Evolutionary conservation across 257 asterid genomes (phyloP), one percentile per base, ranked within the genome.

Genomic region (Catharanthus roseus): DNA sequence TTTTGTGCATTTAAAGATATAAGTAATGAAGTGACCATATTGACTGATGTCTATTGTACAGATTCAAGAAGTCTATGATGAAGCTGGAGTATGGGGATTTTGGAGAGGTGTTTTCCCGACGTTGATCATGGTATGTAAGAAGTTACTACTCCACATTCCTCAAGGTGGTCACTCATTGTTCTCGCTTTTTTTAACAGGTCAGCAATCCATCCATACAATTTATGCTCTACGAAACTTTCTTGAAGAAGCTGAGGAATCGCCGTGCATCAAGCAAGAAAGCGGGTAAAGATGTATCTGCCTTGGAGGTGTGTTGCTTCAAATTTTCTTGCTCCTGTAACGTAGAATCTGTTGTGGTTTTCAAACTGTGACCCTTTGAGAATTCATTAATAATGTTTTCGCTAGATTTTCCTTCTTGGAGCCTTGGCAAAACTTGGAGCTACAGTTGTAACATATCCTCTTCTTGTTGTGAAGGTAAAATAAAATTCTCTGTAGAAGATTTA

Each of bases 351-450:
- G 26, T 28, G 16, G 50, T 16, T 4, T 65, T 33, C 11, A 56
- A 1, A 41, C 18, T 45, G 18, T 45, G 21, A 15, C 18, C n/a
- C 7, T 42, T 70, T 8, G 55, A 36, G 31, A 12, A 21, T 13
- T 18, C 34, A 29, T 54, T 6, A 33, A 62, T 68, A 26, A 54
- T 26, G 3, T 63, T 55, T 24, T 13, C 45, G 23, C 55, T 74
- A 95, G 99, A 84, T 91, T 82, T 95, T 95, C 79, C 78, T 95
- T 82, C 93, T 95, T 44, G 99, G 99, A 82, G 99, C 99, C 69
- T 69, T 91, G 85, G 99, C 99, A 68, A 95, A 95, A 87, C 96
- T 95, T 74, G 99, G 99, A 74, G 99, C 97, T 49, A 95, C 99
- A n/a, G 87, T 95, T 49, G 83, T 85, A 33, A 95, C 99, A 57